Conservation (phyloP, 1,284 basidiomycete species). For the Rhodotorula glutinis region DNA sequence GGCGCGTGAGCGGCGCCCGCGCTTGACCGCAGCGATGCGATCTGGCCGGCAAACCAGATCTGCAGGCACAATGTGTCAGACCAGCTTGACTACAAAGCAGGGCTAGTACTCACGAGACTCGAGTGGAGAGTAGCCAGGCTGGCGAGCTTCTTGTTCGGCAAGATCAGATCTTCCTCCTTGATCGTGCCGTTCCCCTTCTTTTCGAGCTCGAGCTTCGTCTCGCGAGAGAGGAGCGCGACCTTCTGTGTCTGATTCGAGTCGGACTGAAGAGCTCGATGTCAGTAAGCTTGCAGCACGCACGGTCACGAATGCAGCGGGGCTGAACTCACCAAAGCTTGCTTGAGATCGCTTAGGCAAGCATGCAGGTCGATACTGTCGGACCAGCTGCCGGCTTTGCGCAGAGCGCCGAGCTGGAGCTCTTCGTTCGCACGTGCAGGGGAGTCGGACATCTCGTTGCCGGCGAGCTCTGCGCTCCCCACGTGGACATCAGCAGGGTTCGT, state of each 20-base stretch:
- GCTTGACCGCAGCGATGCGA: constrained; percentile 26
- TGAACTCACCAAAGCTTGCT: not conserved
- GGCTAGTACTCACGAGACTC: constrained; percentile 65
- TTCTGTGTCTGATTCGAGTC: not conserved
- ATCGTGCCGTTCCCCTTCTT: constrained; percentile 60
- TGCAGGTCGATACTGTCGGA: constrained; percentile 77
- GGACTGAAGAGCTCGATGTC: not conserved
- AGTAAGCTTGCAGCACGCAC: no score
- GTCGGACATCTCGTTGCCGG: constrained; percentile 32
- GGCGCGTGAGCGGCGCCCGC: constrained; percentile 1
- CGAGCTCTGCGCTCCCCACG: constrained; percentile 29
- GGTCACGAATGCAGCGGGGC: not conserved
- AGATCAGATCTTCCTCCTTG: constrained; percentile 66
- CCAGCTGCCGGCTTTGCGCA: constrained; percentile 72
- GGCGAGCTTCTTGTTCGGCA: constrained; percentile 69
- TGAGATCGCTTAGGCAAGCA: constrained; percentile 63
- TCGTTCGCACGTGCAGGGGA: not conserved
- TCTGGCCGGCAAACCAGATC: constrained; percentile 38
- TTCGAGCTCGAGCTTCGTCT: constrained; percentile 69
- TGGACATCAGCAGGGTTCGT: no score
- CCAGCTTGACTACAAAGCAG: not conserved
- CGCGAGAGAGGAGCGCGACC: constrained; percentile 50
- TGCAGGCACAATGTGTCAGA: constrained; percentile 12
- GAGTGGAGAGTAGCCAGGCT: constrained; percentile 77
- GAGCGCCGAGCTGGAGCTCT: not conserved